Percentiles rank a stretch among this genome's conserved stretches.
Conservation (phyloP, 2,329 filamentous ascomycete species). For the Ophiognomonia clavigignenti-juglandacearum region DNA sequence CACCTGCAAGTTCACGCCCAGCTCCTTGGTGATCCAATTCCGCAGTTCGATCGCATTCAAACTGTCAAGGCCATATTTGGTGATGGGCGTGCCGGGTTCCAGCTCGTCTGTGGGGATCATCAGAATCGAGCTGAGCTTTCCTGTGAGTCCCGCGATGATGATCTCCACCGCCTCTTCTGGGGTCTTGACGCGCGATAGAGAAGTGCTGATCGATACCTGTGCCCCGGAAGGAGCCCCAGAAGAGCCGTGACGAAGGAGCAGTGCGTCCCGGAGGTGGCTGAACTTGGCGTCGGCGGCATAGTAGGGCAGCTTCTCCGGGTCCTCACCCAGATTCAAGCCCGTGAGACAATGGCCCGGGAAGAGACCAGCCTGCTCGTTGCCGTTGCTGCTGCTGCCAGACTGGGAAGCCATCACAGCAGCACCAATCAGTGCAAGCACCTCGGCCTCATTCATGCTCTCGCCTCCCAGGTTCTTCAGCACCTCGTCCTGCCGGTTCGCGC, state of each 20-base stretch:
- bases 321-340: constrained; percentile 3
- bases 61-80: constrained; percentile 24
- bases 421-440: constrained; percentile 19
- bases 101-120: constrained; percentile 34
- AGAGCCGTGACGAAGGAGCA: constrained; percentile 22
- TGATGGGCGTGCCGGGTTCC: constrained; percentile 22
- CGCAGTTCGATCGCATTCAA: constrained; percentile 26
- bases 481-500: constrained; percentile 33
- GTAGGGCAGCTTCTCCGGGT: constrained; percentile 35
- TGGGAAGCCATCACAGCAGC: background rate
- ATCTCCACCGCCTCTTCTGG: constrained; percentile 40
- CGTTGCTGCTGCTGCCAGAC: background rate
- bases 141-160: constrained; percentile 40
- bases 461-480: constrained; percentile 36
- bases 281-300: constrained; percentile 53
- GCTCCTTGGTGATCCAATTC: constrained; percentile 36
- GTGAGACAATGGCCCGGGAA: constrained; percentile 10
- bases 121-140: constrained; percentile 44
- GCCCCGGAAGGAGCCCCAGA: constrained; percentile 22
- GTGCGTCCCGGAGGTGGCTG: constrained; percentile 39
- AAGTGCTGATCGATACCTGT: constrained; percentile 35
- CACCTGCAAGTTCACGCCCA: constrained; percentile 48
- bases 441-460: constrained; percentile 32
- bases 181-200: constrained; percentile 36
- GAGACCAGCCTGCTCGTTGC: no score